Base-by-base conservation (phyloP, 2,329 filamentous ascomycete species). In the Drechslerella dactyloides region DNA sequence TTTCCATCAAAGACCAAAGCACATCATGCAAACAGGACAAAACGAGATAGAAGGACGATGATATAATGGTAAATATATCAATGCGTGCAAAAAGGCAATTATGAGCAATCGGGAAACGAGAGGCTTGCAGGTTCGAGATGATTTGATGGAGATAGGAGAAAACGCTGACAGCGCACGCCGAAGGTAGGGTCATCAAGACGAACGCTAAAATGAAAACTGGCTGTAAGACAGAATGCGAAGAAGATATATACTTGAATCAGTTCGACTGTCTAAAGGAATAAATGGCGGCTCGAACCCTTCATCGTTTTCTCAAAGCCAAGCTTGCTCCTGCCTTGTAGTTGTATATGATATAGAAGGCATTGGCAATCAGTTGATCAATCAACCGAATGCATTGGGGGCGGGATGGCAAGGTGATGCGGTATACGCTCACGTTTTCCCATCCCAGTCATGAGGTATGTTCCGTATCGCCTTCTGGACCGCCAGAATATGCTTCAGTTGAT, bases 401-500 rank as follows among this genome's bases (percentile, higher is more conserved):
- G 15, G 37, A 42, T 13, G 37, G 4, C 37, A 15, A 42, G 37
- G 37, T 17, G 37, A 15, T 15, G 37, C 13, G n/a, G 13, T 6
- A 42, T 13, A 4, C n/a, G 11, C 27, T 70, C 55, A 70, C 30
- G 54, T 64, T 30, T 63, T 63, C 6, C 54, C 46, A 17, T 30
- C 42, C n/a, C 15, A 59, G 19, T 64, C 60, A 10, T 70, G 53
- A 1, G 66, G 66, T 59, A 64, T 64, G 13, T 52, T 54, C 13
- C 66, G 59, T 44, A 70, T 63, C 0, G 60, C 66, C 35, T 64
- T 70, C 23, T 70, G 66, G 44, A 70, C 66, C 21, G 24, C 59
- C 40, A 70, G 19, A 2, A 70, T 56, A 42, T 70, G 53, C 23
- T 40, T 59, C 24, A 70, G n/a, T 46, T 70, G 66, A 15, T 27